phyloP scores from a whole-genome alignment of 2,329 filamentous ascomycete species.

The Paecilomyces sp. region DNA sequence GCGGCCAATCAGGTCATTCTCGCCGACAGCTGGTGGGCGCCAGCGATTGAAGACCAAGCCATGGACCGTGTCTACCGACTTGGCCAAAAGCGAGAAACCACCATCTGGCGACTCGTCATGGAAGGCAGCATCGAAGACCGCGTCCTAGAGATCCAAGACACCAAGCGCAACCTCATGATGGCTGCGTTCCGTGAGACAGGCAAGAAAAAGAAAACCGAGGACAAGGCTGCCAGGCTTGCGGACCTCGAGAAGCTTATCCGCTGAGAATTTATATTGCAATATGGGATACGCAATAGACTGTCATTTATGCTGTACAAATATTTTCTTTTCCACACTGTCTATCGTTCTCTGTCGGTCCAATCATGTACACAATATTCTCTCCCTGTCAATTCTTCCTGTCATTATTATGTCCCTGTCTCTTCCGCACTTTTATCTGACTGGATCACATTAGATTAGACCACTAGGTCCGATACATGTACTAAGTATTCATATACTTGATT shows the following conservation, averaged over 20 bases:
- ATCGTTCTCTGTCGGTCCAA: too few relatives aligned
- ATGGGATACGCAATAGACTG: background rate
- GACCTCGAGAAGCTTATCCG: conserved; percentile 32
- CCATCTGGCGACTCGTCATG: conserved; percentile 74
- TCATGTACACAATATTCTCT: too few relatives aligned
- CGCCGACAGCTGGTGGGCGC: conserved; percentile 85
- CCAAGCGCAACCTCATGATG: conserved; percentile 70
- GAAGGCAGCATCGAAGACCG: conserved; percentile 74
- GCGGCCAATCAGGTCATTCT: conserved; percentile 81
- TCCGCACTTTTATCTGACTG: background rate
- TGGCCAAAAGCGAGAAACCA: conserved; percentile 72
- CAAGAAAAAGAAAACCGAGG: conserved; percentile 50
- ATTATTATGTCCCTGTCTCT: background rate
- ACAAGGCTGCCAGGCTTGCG: conserved; percentile 46
- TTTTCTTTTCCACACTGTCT: background rate
- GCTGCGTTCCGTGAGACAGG: conserved; percentile 72
- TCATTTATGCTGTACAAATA: background rate
- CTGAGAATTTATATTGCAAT: background rate
- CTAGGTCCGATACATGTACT: background rate
- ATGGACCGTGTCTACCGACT: conserved; percentile 81
- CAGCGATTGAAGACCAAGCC: conserved; percentile 86
- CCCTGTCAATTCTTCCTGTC: too few relatives aligned
- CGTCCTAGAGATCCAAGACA: conserved; percentile 68
- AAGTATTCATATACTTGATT: background rate
- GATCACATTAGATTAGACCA: background rate